Evolutionary conservation across 225 moss, liverwort and hornwort species (phyloP).

Genomic region (Takakia lepidozioides): DNA sequence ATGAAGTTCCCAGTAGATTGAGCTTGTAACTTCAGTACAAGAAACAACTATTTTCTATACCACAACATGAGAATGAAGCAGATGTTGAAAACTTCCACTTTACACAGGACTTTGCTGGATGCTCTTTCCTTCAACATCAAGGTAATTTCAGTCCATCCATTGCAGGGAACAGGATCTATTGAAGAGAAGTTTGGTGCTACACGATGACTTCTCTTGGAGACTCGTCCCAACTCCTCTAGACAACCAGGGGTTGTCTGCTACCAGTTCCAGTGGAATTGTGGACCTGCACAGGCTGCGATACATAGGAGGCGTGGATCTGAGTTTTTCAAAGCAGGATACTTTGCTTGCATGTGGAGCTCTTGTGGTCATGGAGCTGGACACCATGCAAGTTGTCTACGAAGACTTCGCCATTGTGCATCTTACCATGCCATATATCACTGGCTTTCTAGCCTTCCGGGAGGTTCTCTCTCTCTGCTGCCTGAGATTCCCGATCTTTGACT

Average conservation of each 20-base stretch:
- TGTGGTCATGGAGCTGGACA: slow-evolving; percentile 76
- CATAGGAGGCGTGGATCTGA: slow-evolving; percentile 88
- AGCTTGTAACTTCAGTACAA: background rate
- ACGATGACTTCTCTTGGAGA: slow-evolving; percentile 69
- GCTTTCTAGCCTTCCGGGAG: slow-evolving; percentile 98
- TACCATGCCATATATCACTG: slow-evolving; percentile 86
- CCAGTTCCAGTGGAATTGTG: slow-evolving; percentile 9
- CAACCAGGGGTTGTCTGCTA: slow-evolving; percentile 1
- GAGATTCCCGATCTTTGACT: too few relatives aligned
- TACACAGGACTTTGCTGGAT: background rate
- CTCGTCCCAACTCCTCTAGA: slow-evolving; percentile 14
- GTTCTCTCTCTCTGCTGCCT: slow-evolving; percentile 29
- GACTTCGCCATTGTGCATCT: slow-evolving; percentile 82
- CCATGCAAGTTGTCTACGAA: slow-evolving; percentile 79
- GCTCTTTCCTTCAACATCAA: background rate
- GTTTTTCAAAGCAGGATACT: slow-evolving; percentile 67
- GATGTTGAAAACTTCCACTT: background rate
- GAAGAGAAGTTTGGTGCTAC: slow-evolving; percentile 66
- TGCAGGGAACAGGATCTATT: slow-evolving; percentile 76
- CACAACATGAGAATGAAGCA: background rate
- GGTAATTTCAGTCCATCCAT: background rate
- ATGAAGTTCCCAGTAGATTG: background rate
- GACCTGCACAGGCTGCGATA: slow-evolving; percentile 42
- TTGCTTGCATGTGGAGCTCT: slow-evolving; percentile 78
- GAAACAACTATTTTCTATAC: too few relatives aligned